These are phyloP conservation scores for Monosporozyma servazzii DNA, from an alignment of 805 yeast species.

Conservation along the genomic window DNA sequence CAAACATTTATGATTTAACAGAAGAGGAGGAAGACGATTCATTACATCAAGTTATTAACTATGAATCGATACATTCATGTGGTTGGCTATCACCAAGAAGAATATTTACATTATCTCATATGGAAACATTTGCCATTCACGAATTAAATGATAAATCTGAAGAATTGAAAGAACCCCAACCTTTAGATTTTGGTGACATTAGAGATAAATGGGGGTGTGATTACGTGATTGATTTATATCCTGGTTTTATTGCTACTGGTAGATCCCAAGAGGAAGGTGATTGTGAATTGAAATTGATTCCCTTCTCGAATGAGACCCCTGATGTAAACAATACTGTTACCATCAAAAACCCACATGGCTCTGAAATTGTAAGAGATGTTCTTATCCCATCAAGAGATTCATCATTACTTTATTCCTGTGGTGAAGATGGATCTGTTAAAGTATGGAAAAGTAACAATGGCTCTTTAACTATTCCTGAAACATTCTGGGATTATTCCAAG, in stretches of 20 bases:
- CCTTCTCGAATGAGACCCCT: slow-evolving; percentile 46
- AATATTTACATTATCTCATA: slow-evolving; percentile 73
- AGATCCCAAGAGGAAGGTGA: slow-evolving; percentile 42
- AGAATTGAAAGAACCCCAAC: slow-evolving; percentile 47
- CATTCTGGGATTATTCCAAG: slow-evolving; percentile 27
- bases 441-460: slow-evolving; percentile 45
- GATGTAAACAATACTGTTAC: slow-evolving; percentile 30
- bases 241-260: slow-evolving; percentile 64
- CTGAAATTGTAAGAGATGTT: slow-evolving; percentile 75
- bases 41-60: slow-evolving; percentile 76
- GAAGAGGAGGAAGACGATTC: slow-evolving; percentile 85
- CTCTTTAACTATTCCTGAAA: slow-evolving; percentile 26
- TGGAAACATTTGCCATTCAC: slow-evolving; percentile 83
- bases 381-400: slow-evolving; percentile 34
- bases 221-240: slow-evolving; percentile 67
- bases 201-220: slow-evolving; percentile 72
- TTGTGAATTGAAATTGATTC: slow-evolving; percentile 42
- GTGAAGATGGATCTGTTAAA: slow-evolving; percentile 77
- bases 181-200: slow-evolving; percentile 71
- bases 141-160: slow-evolving; percentile 60
- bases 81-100: slow-evolving; percentile 59
- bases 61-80: slow-evolving; percentile 76
- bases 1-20: slow-evolving; percentile 68
- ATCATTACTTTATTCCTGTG: slow-evolving; percentile 58
- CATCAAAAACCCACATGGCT: slow-evolving; percentile 74